A percentile compares a stretch with the other conserved stretches of the same genome.
These are phyloP conservation scores for Sporothrix schenckii DNA, from an alignment of 2,329 filamentous ascomycete species.

Conservation along the genomic window DNA sequence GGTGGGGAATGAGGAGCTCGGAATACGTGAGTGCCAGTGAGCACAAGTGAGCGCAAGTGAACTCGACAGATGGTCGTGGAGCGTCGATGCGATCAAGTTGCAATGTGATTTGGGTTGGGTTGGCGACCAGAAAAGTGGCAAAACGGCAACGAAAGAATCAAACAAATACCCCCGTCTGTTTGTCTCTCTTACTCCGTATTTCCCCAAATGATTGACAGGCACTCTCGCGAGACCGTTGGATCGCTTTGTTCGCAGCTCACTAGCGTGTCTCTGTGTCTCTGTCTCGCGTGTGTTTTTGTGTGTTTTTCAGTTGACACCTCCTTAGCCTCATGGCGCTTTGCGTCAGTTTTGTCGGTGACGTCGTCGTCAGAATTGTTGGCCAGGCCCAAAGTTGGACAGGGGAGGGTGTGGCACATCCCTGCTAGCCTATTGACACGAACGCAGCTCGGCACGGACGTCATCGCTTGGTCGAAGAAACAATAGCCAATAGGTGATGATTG, in stretches of 20 bases:
- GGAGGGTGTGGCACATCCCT: not conserved
- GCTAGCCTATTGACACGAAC: too few relatives aligned
- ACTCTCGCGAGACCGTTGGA: not conserved
- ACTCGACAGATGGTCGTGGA: not conserved
- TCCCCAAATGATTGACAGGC: not conserved
- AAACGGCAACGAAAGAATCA: too few relatives aligned
- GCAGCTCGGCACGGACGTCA: too few relatives aligned
- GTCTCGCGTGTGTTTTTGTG: not conserved
- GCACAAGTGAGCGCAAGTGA: not conserved
- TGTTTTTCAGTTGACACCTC: too few relatives aligned
- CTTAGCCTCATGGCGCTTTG: too few relatives aligned
- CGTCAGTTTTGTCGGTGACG: constrained; percentile 3
- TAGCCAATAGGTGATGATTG: too few relatives aligned
- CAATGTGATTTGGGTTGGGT: not conserved
- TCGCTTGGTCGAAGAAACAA: too few relatives aligned
- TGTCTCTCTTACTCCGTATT: not conserved
- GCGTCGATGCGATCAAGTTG: not conserved
- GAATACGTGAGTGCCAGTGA: not conserved
- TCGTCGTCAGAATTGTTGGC: constrained; percentile 5
- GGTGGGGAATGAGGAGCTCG: not conserved
- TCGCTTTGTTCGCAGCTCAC: not conserved
- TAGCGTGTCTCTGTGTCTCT: not conserved
- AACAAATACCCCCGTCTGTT: not conserved
- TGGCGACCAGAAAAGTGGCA: not conserved
- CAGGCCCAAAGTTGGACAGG: not conserved